Base-by-base conservation (phyloP, 2,329 filamentous ascomycete genomes). In the Fusarium robinianum region DNA sequence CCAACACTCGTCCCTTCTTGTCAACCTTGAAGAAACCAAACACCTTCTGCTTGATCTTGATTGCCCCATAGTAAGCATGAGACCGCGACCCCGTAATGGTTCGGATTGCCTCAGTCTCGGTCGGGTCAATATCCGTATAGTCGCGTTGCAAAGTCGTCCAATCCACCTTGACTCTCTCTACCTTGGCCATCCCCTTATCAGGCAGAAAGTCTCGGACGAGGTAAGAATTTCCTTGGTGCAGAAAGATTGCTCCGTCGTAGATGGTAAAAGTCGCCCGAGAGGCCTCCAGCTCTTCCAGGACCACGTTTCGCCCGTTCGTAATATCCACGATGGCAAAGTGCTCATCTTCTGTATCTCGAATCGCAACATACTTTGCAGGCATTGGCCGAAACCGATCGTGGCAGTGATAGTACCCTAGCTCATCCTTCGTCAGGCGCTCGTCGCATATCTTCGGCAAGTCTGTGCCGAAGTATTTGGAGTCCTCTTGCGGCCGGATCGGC, bases 21-120 rank as follows among this genome's bases (percentile, higher is more conserved):
- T 97, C 91, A n/a, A 96, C 74, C 65, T 97, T 97, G 78, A 96
- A 97, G 73, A 94, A 99, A 2, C 94, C 94, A 65, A 95, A 97
- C 2, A 99, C 90, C 19, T 88, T 85, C 55, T 92, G 87, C 53
- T 86, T 82, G 61, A 97, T 91, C 59, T 87, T 85, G 64, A 99
- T 92, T 0, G 81, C 74, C 23, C 94, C 94, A 63, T 89, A 91
- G 69, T 89, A 97, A 1, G 91, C 92, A 49, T 83, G 79, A 0
- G 79, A 87, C 4, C 75, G 68, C 0, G 83, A 85, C 1, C 72
- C 73, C 0, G 68, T 55, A 24, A 96, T 88, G 12, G 77, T 79
- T 6, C 90, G 84, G 52, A 95, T 90, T 3, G 86, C 85, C 70
- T 97, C 90, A 0, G 90, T 96, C 68, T 96, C 91, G 19, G 95